Base-by-base conservation (phyloP, 2,329 filamentous ascomycete genomes). In the Sporothrix inflata region DNA sequence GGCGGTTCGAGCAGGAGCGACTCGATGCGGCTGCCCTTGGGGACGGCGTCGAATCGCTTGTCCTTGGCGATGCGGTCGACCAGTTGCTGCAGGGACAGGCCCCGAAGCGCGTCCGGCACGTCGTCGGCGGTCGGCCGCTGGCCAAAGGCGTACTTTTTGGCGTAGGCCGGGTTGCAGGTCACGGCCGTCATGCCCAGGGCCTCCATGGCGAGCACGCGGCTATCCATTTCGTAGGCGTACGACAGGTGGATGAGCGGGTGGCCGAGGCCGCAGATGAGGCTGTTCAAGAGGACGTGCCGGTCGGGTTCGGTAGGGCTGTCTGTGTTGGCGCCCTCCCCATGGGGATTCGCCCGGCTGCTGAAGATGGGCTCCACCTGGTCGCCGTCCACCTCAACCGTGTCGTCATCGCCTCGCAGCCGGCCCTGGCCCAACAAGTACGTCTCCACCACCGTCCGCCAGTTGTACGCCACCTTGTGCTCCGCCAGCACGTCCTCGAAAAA, bases 401-500 rank as follows among this genome's bases (percentile, higher is more conserved):
- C 63, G 14, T 55, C 40, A 40, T 47, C 69, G 24, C 49, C 72
- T 38, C n/a, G 12, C 24, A 14, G 57, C 57, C 61, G 34, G 42
- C 71, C 73, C 27, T 47, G 91, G 55, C 85, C 82, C 75, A 95
- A 92, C 61, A 99, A 81, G 79, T 92, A 98, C 74, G 94, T 88
- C 3, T 89, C 83, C 9, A 97, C 84, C 2, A 97, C 88, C 70
- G 86, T 84, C 78, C 91, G 92, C 93, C 96, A 98, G 78, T 97
- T 88, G 79, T 98, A 98, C 47, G 89, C 85, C 77, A 90, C 88
- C 21, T 84, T 83, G 38, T 84, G 83, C 80, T 88, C 83, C 3
- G 93, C 94, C 40, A 98, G 84, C 77, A 94, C 90, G 79, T 99
- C 96, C 80, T 99, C 96, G 79, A 97, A 98, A 79, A 96, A 98